Percentiles rank a stretch among this genome's conserved stretches.
Conservation (phyloP, 768 basidiomycete species). For the Wakefieldia striispora region DNA sequence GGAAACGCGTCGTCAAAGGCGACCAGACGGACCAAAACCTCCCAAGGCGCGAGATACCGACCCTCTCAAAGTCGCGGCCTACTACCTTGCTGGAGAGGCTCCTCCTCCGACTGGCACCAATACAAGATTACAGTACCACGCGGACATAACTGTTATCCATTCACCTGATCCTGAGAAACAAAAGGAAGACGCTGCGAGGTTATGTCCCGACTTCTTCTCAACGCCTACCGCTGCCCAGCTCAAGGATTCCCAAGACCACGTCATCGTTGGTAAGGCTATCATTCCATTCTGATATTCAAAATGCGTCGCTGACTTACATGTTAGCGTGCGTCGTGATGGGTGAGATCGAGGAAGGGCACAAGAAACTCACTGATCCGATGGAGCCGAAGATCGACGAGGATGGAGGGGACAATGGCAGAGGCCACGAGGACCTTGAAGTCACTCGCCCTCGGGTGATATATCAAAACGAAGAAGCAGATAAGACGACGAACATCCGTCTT, state of each 20-base stretch:
- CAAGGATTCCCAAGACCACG: conserved; percentile 2
- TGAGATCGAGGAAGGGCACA: conserved; percentile 6
- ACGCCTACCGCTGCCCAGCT: conserved; percentile 13
- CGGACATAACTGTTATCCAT: conserved; percentile 10
- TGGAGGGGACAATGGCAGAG: no score
- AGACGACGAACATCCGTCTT: conserved; percentile 10
- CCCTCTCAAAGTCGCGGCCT: neutral
- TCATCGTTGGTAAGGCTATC: conserved; percentile 3
- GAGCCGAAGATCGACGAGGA: neutral
- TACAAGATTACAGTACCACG: conserved; percentile 6
- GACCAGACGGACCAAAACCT: no score
- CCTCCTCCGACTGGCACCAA: neutral
- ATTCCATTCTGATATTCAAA: neutral
- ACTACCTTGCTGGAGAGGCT: conserved; percentile 10
- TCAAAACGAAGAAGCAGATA: neutral
- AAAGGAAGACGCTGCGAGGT: conserved; percentile 12
- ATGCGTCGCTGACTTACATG: neutral
- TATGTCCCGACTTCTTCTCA: conserved; percentile 17
- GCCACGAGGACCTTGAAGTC: no score
- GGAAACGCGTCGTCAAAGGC: no score
- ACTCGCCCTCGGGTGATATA: neutral
- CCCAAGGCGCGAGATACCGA: no score
- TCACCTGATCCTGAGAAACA: conserved; percentile 8
- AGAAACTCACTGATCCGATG: no score
- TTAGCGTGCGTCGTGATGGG: conserved; percentile 6